Evolutionary conservation across 2,329 filamentous ascomycete species (phyloP), one percentile per base, ranked within the genome.

Genomic region (Paracamarosporium sp.): DNA sequence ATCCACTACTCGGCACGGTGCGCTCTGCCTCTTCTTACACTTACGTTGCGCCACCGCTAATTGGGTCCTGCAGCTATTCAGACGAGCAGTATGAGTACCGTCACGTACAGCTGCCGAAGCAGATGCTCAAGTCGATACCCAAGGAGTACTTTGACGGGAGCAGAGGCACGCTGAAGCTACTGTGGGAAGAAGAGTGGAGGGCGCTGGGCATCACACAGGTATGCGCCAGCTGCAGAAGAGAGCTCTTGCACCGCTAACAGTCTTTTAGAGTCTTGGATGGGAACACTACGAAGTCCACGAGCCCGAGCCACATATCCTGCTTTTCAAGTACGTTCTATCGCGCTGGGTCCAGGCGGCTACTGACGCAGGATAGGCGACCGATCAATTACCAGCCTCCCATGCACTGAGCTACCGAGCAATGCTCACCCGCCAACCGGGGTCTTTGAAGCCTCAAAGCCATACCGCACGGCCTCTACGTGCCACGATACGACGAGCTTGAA

Each of bases 231-330:
- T 12, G 5, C 38, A 38, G 2, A 6, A n/a, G n/a, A 12, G 5
- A 25, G 11, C 25, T 12, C 12, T 8, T 33, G 36, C n/a, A 20
- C 11, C 43, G 40, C 66, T 71, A 51, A 71, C 46, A 43, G 24
- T 13, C 40, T 30, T 30, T 48, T 75, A 98, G 93, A 98, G 94
- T 82, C 83, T 99, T 71, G 95, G 95, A 56, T 99, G 95, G 95
- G 94, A 98, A 78, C 95, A 99, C 79, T 99, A 99, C 76, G 95
- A 99, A 79, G 95, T 99, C 53, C 95, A 99, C 78, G 95, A 98
- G 79, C 95, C 95, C 41, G 95, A 99, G 81, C 95, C 95, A 64
- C 95, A 99, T 78, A 99, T 99, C 72, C 86, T 99, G 54, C 86
- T 99, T 30, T 99, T 99, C 86, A 99, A 99, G 94, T 97, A 82